Evolutionary conservation across 805 yeast genomes (phyloP), one percentile per base, ranked within the genome.

Genomic region (Peterozyma xylosa): DNA sequence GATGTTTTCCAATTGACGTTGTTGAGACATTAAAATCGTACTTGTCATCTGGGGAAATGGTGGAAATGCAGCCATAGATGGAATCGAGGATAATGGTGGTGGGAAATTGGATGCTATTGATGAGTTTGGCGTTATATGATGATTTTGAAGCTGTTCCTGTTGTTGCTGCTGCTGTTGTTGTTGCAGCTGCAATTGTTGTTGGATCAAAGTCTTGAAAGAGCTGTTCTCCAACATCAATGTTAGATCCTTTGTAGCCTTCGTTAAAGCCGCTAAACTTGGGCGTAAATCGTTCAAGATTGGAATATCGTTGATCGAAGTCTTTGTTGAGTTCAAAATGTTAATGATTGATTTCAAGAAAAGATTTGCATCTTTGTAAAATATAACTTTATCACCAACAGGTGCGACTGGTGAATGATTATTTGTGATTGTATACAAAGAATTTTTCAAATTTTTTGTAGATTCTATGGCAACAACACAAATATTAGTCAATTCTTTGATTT

Each of bases 171-270:
- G 32, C 7, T 3, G 35, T 13, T 5, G 14, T n/a, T 29, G 45
- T 16, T 42, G 50, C 55, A 7, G 55, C 53, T 38, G 58, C 59
- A 9, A 56, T 48, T 40, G 47, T 21, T 27, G 18, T 4, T 35
- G 21, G n/a, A 37, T 39, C 4, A 44, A 37, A 15, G 56, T 56
- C 35, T 63, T 63, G 47, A 63, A 76, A 14, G 82, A 68, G 47
- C 84, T 77, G 35, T 74, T 70, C 57, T 90, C 96, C 37, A 90
- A 64, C 52, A 86, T 70, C n/a, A 87, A 80, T 0, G 97, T 89
- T 13, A 91, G 84, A 56, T 91, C 98, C 55, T 91, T 91, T 3
- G 96, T 87, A 3, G 90, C 85, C 50, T 87, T 80, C 0, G 97
- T 90, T 46, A 91, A 67, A 33, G 80, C 76, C 0, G 96, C 86